Evolutionary conservation across 371 early-diverging fungal genomes (phyloP).

Genomic region (Mortierella sp.): DNA sequence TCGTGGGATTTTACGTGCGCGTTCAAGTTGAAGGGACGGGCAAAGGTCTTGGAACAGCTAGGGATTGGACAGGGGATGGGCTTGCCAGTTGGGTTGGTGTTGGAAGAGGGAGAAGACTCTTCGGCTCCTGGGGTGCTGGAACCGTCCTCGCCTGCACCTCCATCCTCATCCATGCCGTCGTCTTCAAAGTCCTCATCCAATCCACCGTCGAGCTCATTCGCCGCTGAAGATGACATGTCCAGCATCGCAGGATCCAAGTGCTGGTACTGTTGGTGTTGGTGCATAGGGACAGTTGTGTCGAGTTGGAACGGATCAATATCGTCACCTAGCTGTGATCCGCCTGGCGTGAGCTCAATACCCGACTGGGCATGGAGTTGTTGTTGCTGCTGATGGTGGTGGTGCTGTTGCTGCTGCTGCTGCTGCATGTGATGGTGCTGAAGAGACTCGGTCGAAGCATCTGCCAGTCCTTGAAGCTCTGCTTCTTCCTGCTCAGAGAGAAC

Average conservation of each 20-base stretch:
- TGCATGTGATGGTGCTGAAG: neutral
- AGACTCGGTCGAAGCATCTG: conserved; percentile 22
- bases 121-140: neutral
- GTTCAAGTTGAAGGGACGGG: conserved; percentile 49
- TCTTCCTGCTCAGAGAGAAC: conserved; percentile 53
- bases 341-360: neutral
- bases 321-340: conserved; percentile 10
- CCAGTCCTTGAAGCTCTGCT: conserved; percentile 31
- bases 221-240: conserved; percentile 21
- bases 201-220: conserved; percentile 19
- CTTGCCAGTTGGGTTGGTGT: conserved; percentile 30
- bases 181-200: conserved; percentile 25
- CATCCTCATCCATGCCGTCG: conserved; percentile 35
- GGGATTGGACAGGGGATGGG: conserved; percentile 52
- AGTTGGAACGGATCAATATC: conserved; percentile 45
- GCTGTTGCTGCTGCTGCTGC: neutral
- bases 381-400: neutral
- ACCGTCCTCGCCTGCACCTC: conserved; percentile 7
- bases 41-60: conserved; percentile 45
- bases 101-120: neutral
- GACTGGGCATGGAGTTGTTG: conserved; percentile 5
- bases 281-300: conserved; percentile 29
- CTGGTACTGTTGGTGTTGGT: conserved; percentile 40
- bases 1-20: conserved; percentile 56
- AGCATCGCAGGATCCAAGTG: conserved; percentile 31